Conservation (phyloP, 805 yeast genomes). For the Saccharomyces mikatae region DNA sequence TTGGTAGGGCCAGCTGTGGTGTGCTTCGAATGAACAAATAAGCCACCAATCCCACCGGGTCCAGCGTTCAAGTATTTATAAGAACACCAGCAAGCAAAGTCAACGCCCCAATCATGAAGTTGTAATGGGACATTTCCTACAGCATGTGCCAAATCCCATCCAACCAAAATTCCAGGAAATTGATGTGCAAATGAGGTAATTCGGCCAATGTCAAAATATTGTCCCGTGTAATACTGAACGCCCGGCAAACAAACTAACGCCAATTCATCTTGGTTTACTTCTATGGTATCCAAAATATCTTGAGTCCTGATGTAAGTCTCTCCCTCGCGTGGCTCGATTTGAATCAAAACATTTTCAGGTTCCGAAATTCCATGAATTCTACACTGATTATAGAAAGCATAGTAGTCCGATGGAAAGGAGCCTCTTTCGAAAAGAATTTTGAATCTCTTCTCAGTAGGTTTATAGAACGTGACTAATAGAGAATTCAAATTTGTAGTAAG, state of each 20-base stretch:
- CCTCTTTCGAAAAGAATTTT: constrained; percentile 78
- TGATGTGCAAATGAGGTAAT: constrained; percentile 60
- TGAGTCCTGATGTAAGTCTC: constrained; percentile 52
- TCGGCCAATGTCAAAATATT: constrained; percentile 62
- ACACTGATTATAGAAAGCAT: constrained; percentile 72
- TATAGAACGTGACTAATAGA: constrained; percentile 63
- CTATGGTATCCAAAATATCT: constrained; percentile 51
- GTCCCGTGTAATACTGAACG: constrained; percentile 89
- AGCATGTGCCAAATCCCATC: constrained; percentile 96
- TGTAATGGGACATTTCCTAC: constrained; percentile 74
- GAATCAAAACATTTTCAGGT: constrained; percentile 52
- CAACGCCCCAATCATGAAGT: constrained; percentile 84
- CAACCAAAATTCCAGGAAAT: constrained; percentile 46
- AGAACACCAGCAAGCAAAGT: constrained; percentile 92
- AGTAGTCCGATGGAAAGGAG: constrained; percentile 89
- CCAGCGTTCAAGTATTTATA: constrained; percentile 88
- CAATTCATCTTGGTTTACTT: constrained; percentile 47
- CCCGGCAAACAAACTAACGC: constrained; percentile 81
- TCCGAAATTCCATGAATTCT: constrained; percentile 45
- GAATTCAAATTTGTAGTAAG: constrained; percentile 77
- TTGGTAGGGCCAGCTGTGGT: constrained; percentile 20
- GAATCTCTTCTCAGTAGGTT: constrained; percentile 44
- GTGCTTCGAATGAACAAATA: constrained; percentile 58
- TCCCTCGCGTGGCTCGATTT: constrained; percentile 51
- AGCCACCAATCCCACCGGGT: constrained; percentile 88